Evolutionary conservation across 805 yeast genomes (phyloP).

Genomic region (Pichia manshurica): DNA sequence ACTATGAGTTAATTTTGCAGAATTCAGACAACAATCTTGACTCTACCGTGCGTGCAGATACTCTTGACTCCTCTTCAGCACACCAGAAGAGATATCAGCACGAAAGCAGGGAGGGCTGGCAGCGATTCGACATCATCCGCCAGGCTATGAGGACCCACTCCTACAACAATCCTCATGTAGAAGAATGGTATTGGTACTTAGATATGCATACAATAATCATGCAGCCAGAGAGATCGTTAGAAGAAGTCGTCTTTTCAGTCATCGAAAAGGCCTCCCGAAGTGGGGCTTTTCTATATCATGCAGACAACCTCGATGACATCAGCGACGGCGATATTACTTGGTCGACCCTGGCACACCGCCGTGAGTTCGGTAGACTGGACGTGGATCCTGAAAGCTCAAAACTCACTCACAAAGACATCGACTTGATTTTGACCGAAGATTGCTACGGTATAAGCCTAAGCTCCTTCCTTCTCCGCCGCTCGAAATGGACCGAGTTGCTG

Average conservation of each 20-base stretch:
- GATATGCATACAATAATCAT: conserved; percentile 37
- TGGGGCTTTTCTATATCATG: conserved; percentile 16
- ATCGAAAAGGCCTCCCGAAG: conserved; percentile 17
- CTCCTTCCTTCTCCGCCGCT: conserved; percentile 35
- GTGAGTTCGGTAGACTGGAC: conserved; percentile 33
- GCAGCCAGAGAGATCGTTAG: conserved; percentile 35
- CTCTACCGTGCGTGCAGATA: background rate
- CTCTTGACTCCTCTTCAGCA: conserved; percentile 32
- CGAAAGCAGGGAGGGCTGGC: conserved; percentile 44
- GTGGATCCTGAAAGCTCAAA: conserved; percentile 25
- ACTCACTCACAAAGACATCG: conserved; percentile 30
- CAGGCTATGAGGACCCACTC: conserved; percentile 31
- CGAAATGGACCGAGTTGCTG: conserved; percentile 34
- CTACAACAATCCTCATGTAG: conserved; percentile 19
- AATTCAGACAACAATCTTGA: conserved; percentile 19
- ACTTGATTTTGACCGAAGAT: conserved; percentile 35
- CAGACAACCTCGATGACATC: background rate
- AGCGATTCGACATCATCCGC: conserved; percentile 34
- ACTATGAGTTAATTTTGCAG: conserved; percentile 40
- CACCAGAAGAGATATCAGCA: conserved; percentile 43
- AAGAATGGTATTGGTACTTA: conserved; percentile 39
- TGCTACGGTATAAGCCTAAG: conserved; percentile 39
- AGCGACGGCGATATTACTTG: conserved; percentile 1
- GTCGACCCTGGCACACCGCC: conserved; percentile 5
- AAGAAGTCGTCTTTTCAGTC: conserved; percentile 31